A percentile compares a stretch with the other conserved stretches of the same genome.
Evolutionary conservation across 352 stramenopile genomes (phyloP).

Genomic region (Phytophthora ramorum): DNA sequence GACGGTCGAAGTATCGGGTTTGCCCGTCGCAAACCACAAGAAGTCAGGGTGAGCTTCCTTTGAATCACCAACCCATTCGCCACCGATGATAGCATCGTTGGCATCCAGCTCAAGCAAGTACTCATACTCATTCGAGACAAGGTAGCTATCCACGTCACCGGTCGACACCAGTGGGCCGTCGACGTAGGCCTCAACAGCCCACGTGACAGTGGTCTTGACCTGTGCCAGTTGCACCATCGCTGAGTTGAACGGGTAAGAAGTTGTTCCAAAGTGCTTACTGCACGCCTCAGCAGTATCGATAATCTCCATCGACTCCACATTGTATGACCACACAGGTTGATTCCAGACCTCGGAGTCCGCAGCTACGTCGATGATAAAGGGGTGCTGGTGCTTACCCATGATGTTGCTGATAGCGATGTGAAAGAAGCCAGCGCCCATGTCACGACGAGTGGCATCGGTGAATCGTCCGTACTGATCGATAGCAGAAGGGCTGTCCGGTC

Average conservation of each 20-base stretch:
- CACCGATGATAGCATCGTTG: conserved; percentile 31
- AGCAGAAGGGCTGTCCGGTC: conserved; percentile 14
- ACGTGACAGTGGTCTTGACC: conserved; percentile 35
- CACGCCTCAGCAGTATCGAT: conserved; percentile 11
- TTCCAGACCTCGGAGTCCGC: conserved; percentile 40
- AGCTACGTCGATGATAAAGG: conserved; percentile 37
- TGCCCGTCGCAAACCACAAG: conserved; percentile 33
- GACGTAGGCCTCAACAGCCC: conserved; percentile 29
- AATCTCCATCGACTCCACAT: conserved; percentile 22
- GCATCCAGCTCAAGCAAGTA: conserved; percentile 47
- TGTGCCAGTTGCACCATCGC: conserved; percentile 23
- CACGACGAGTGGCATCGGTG: conserved; percentile 28
- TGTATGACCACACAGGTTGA: conserved; percentile 30
- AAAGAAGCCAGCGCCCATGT: conserved; percentile 37
- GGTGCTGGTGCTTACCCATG: conserved; percentile 26
- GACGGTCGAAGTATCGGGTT: conserved; percentile 15
- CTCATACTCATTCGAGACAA: conserved; percentile 30
- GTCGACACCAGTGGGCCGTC: conserved; percentile 30
- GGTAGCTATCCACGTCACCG: conserved; percentile 27
- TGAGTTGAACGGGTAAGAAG: conserved; percentile 46
- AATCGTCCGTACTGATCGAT: conserved; percentile 32
- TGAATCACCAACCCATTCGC: conserved; percentile 31
- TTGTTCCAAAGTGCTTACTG: no score
- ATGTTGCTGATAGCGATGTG: conserved; percentile 41
- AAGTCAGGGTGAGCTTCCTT: conserved; percentile 32